These are phyloP conservation scores for Scutellaria minor DNA, from an alignment of 257 asterid genomes.

Conservation along the genomic window DNA sequence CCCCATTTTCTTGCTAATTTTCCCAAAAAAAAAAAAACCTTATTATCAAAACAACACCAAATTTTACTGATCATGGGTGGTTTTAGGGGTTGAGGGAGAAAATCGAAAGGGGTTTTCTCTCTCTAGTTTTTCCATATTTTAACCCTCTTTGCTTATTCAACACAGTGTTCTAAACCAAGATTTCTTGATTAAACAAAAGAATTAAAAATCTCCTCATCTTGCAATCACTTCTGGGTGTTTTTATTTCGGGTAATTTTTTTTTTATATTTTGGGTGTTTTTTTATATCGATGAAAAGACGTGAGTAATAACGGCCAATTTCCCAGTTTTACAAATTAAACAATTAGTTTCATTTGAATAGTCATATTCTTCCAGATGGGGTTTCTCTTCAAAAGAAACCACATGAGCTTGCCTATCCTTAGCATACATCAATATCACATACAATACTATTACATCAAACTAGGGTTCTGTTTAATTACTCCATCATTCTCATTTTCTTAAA, in stretches of 20 bases:
- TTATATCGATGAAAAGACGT: constrained; percentile 30
- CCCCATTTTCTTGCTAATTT: background rate
- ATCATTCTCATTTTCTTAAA: background rate
- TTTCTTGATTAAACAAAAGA: constrained; percentile 19
- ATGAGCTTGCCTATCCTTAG: constrained; percentile 42
- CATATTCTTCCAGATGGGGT: constrained; percentile 44
- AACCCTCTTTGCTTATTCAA: too few relatives aligned
- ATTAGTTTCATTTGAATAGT: constrained; percentile 16
- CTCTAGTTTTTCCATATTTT: background rate
- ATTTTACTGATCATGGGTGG: background rate
- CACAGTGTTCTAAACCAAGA: too few relatives aligned
- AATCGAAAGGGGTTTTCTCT: background rate
- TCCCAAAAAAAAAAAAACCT: too few relatives aligned
- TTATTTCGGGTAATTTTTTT: constrained; percentile 34
- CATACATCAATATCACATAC: constrained; percentile 55
- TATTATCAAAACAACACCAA: background rate
- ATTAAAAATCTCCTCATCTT: constrained; percentile 32
- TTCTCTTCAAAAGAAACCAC: constrained; percentile 40
- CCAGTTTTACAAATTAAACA: background rate
- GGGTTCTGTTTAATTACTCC: constrained; percentile 55
- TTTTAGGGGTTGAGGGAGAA: background rate
- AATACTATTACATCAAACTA: constrained; percentile 44
- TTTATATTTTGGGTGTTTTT: background rate
- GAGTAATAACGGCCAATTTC: constrained; percentile 25
- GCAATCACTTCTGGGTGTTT: background rate